Percentiles rank a stretch among this genome's conserved stretches.
phyloP scores from a whole-genome alignment of 805 yeast species.

The Myxozyma melibiosi region DNA sequence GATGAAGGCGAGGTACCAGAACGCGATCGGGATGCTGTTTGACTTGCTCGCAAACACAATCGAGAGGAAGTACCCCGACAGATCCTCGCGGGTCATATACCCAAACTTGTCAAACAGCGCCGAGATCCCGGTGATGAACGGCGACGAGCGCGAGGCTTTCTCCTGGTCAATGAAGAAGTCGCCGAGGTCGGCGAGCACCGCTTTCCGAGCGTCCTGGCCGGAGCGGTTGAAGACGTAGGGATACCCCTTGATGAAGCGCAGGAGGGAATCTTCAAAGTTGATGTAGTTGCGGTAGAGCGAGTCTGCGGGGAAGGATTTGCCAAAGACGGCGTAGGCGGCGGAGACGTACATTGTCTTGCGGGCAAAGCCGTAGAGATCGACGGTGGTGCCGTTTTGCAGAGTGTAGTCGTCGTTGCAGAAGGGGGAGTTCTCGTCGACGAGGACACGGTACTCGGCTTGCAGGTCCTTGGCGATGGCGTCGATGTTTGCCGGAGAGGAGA shows the following conservation, averaged over 20 bases:
- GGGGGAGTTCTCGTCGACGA: slow-evolving; percentile 6
- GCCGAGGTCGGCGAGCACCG: slow-evolving; percentile 7
- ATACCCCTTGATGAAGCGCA: slow-evolving; percentile 8
- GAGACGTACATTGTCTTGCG: slow-evolving; percentile 3
- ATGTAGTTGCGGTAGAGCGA: slow-evolving; percentile 13
- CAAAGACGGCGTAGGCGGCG: slow-evolving; percentile 25
- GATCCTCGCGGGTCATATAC: slow-evolving; percentile 3
- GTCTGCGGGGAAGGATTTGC: slow-evolving; percentile 26
- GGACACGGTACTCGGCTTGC: not conserved
- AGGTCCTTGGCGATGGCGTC: not conserved
- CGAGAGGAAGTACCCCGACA: slow-evolving; percentile 26
- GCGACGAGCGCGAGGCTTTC: not conserved
- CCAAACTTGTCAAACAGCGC: not conserved
- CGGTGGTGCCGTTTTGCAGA: not conserved
- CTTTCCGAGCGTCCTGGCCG: slow-evolving; percentile 15
- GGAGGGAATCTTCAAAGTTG: slow-evolving; percentile 18
- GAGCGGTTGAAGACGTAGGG: slow-evolving; percentile 14
- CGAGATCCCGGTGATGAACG: not conserved
- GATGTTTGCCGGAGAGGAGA: not conserved
- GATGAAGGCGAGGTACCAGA: slow-evolving; percentile 22
- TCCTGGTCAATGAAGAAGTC: slow-evolving; percentile 13
- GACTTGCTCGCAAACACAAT: slow-evolving; percentile 30
- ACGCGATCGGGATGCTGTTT: slow-evolving; percentile 28
- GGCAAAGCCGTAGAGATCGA: slow-evolving; percentile 13
- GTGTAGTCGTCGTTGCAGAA: slow-evolving; percentile 6